Evolutionary conservation across 768 basidiomycete species (phyloP).

Genomic region (Russula olivacea): DNA sequence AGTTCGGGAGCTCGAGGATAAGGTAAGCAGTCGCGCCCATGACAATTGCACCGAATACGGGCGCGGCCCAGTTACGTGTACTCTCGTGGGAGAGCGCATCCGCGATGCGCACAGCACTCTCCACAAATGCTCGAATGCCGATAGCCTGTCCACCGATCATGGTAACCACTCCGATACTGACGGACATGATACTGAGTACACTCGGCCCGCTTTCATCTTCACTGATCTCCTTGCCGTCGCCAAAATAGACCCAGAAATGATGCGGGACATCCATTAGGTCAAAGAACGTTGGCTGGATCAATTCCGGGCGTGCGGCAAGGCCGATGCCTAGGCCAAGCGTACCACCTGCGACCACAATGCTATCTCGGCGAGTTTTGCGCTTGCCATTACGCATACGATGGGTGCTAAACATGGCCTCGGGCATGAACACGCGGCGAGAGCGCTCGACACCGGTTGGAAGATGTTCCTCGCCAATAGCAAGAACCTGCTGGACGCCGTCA

Average conservation of each 20-base stretch:
- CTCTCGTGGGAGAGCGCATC: slow-evolving; percentile 78
- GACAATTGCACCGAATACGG: slow-evolving; percentile 70
- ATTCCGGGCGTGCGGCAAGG: slow-evolving; percentile 67
- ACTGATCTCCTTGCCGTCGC: slow-evolving; percentile 41
- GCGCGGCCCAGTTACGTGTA: slow-evolving; percentile 81
- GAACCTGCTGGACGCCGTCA: slow-evolving; percentile 59
- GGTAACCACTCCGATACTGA: slow-evolving; percentile 80
- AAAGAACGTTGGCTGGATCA: slow-evolving; percentile 72
- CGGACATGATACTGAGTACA: slow-evolving; percentile 65
- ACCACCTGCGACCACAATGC: slow-evolving; percentile 70
- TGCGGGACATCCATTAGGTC: slow-evolving; percentile 86
- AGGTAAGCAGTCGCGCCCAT: slow-evolving; percentile 75
- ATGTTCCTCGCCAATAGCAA: slow-evolving; percentile 64
- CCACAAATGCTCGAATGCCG: slow-evolving; percentile 69
- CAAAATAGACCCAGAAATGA: slow-evolving; percentile 67
- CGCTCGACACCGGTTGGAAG: slow-evolving; percentile 80
- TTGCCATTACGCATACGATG: slow-evolving; percentile 35
- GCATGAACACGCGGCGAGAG: slow-evolving; percentile 79
- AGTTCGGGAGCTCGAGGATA: slow-evolving; percentile 77
- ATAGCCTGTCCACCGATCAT: slow-evolving; percentile 83
- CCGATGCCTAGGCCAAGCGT: slow-evolving; percentile 76
- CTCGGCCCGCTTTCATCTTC: slow-evolving; percentile 46
- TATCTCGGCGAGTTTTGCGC: slow-evolving; percentile 37
- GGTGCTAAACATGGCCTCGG: slow-evolving; percentile 93
- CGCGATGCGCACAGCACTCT: slow-evolving; percentile 65